Evolutionary conservation across 495 filamentous ascomycete species (phyloP).

Genomic region (Xylaria longipes): DNA sequence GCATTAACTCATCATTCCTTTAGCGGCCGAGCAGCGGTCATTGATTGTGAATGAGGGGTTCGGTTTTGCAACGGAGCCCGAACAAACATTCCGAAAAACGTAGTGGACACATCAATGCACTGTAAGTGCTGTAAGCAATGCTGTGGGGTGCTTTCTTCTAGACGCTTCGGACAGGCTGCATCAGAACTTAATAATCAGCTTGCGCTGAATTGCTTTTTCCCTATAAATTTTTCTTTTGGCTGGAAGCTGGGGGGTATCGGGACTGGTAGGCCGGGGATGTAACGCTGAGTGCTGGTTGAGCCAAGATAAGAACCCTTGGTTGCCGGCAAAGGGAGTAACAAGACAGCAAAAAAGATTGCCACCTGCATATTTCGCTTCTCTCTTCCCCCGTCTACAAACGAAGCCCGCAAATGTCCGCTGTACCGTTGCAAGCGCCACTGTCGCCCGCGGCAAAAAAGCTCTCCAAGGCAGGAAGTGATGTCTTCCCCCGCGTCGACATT

Average conservation of each 20-base stretch:
- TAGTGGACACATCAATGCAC: not conserved
- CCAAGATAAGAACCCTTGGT: slow-evolving; percentile 12
- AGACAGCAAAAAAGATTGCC: not conserved
- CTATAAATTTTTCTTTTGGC: not conserved
- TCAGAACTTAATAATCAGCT: slow-evolving; percentile 12
- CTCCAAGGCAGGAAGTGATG: not conserved
- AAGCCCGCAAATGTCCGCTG: slow-evolving; percentile 18
- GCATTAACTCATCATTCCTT: not conserved
- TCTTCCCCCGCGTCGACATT: not conserved
- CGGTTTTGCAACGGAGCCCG: not conserved
- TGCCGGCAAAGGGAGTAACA: not conserved
- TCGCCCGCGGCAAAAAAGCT: not conserved
- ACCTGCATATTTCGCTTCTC: not conserved
- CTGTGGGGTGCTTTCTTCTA: slow-evolving; percentile 16
- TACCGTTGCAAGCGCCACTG: slow-evolving; percentile 12
- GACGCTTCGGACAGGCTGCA: slow-evolving; percentile 9
- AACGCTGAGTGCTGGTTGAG: slow-evolving; percentile 3
- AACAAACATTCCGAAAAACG: not conserved
- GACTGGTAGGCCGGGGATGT: slow-evolving; percentile 4
- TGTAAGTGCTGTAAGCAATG: not conserved
- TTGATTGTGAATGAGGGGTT: not conserved
- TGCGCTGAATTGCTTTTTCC: not conserved
- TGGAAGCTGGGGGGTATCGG: slow-evolving; percentile 5
- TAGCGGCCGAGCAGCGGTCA: not conserved
- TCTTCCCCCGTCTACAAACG: slow-evolving; percentile 6